Conservation (phyloP, 1,139 yeast species). For the Zygosaccharomyces sapae region DNA sequence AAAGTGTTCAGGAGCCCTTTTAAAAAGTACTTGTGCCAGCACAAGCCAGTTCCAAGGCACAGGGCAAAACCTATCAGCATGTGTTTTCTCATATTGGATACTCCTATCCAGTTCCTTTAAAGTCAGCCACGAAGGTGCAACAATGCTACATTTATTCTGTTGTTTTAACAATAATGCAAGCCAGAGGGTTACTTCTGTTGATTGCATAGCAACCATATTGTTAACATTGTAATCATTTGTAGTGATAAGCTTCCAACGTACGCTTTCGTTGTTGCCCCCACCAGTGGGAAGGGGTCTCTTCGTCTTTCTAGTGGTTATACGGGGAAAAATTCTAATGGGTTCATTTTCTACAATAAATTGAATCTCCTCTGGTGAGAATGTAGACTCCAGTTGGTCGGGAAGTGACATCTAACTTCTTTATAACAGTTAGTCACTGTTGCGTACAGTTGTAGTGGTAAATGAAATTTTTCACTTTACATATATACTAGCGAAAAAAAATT, state of each 20-base stretch:
- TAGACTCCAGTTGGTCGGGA: slow-evolving; percentile 52
- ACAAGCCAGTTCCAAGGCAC: slow-evolving; percentile 91
- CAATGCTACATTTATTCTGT: slow-evolving; percentile 80
- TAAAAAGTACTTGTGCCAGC: slow-evolving; percentile 59
- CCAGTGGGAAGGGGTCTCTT: background rate
- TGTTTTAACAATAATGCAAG: slow-evolving; percentile 75
- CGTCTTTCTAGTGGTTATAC: slow-evolving; percentile 33
- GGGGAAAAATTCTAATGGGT: slow-evolving; percentile 63
- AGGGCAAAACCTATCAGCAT: slow-evolving; percentile 57
- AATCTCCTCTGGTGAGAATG: slow-evolving; percentile 72
- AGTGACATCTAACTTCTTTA: slow-evolving; percentile 50
- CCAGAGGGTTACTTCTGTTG: slow-evolving; percentile 80
- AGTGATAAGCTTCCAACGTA: slow-evolving; percentile 25
- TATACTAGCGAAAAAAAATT: slow-evolving; percentile 2
- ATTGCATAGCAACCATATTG: slow-evolving; percentile 56
- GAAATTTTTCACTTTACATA: background rate
- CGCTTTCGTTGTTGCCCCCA: slow-evolving; percentile 1
- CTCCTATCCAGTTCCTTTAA: slow-evolving; percentile 50
- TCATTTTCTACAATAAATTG: slow-evolving; percentile 85
- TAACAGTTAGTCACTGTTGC: background rate
- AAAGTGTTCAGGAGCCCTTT: slow-evolving; percentile 68
- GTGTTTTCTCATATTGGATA: slow-evolving; percentile 63
- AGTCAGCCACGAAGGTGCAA: slow-evolving; percentile 85
- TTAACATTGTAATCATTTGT: slow-evolving; percentile 46
- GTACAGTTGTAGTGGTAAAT: background rate